Base-by-base conservation (phyloP, 257 asterid genomes). In the Fraxinus quadrangulata region DNA sequence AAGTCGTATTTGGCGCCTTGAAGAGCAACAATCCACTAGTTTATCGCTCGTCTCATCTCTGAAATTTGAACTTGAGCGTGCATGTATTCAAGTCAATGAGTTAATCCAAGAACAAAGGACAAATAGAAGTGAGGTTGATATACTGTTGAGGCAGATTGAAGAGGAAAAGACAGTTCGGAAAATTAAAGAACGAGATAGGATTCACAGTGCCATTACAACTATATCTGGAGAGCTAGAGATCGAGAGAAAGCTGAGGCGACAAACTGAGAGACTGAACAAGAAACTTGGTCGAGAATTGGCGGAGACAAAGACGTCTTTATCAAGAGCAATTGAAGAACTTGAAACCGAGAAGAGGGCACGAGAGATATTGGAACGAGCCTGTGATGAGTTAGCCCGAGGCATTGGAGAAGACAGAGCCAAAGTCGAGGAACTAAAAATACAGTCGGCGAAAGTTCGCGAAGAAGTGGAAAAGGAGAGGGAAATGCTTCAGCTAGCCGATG, bases 391-490 rank as follows among this genome's bases (percentile, higher is more conserved):
- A 28, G 90, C 87, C 5, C 17, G 79, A 7, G 87, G 89, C 4
- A 81, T 88, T 1, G 90, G 90, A 66, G 88, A 88, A 79, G 92
- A 88, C 77, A 84, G 86, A 67, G 88, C 86, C 6, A 81, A 78
- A 68, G 89, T 85, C 23, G 88, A 84, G 73, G 87, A 83, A 70
- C 67, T 87, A 66, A 87, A 78, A 78, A 84, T 78, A 23, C 82
- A 84, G 68, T 79, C 88, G 0, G 86, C 76, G 4, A 86, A 75
- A 81, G 87, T 84, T 49, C 79, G 86, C 0, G 86, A 84, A 49
- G 92, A 93, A 70, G 86, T 96, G 33, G 99, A 96, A 67, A 96
- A 90, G 71, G 99, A 96, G 82, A 85, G 98, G 81, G 98, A 96
- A 86, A 94, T 92, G 98, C 96, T 96, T 81, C 99, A 94, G 72